Conservation (phyloP, 352 stramenopile genomes). For the Globisporangium canariense region DNA sequence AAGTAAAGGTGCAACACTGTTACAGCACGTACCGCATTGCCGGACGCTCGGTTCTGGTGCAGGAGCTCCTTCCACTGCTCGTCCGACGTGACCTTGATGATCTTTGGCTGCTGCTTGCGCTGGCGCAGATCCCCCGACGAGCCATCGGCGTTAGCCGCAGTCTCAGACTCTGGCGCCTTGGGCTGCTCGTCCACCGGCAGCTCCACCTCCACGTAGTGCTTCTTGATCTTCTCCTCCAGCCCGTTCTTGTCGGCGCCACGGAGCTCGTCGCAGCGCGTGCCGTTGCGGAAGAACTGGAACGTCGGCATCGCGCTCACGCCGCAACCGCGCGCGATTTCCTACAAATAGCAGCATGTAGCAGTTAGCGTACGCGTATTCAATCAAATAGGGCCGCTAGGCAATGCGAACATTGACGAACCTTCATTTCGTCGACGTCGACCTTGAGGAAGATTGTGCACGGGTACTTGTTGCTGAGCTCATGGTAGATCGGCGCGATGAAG, state of each 20-base stretch:
- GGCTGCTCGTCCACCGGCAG: slow-evolving; percentile 62
- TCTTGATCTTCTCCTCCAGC: slow-evolving; percentile 62
- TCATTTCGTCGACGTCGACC: slow-evolving; percentile 87
- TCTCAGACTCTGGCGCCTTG: slow-evolving; percentile 14
- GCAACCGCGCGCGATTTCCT: slow-evolving; percentile 58
- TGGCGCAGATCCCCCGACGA: slow-evolving; percentile 39
- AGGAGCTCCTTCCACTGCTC: slow-evolving; percentile 56
- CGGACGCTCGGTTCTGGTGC: slow-evolving; percentile 37
- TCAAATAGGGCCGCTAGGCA: not conserved
- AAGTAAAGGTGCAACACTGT: not conserved
- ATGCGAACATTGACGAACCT: slow-evolving; percentile 17
- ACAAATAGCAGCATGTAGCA: not conserved
- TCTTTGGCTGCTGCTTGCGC: slow-evolving; percentile 37
- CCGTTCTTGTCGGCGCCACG: slow-evolving; percentile 72
- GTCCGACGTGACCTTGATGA: slow-evolving; percentile 43
- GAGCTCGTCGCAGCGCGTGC: slow-evolving; percentile 87
- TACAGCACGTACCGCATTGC: slow-evolving; percentile 38
- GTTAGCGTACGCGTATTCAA: not conserved
- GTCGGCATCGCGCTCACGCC: slow-evolving; percentile 92
- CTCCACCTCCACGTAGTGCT: slow-evolving; percentile 79
- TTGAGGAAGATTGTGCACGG: slow-evolving; percentile 85
- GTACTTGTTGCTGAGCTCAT: slow-evolving; percentile 84
- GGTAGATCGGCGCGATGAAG: slow-evolving; percentile 80
- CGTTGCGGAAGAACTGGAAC: slow-evolving; percentile 94
- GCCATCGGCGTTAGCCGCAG: not conserved